These are phyloP conservation scores for Serendipita indica DNA, from an alignment of 768 basidiomycete genomes.

Conservation along the genomic window DNA sequence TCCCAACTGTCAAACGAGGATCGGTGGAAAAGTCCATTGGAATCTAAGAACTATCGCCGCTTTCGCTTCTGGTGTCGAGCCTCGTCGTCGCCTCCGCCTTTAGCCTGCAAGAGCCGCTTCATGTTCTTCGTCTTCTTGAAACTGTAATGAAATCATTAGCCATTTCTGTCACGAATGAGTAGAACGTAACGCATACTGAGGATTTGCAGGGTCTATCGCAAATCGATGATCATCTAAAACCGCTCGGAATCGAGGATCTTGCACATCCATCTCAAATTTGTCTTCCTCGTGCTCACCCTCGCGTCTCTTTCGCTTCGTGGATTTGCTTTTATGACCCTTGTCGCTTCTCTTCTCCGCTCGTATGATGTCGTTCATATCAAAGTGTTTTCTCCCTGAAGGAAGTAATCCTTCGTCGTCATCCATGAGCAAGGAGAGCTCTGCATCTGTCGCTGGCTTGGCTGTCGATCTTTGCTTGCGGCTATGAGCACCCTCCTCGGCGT, in stretches of 20 bases:
- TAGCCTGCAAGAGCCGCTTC: constrained; percentile 65
- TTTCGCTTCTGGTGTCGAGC: too few relatives aligned
- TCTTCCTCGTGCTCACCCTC: constrained; percentile 30
- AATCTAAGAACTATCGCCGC: too few relatives aligned
- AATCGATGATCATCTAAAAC: constrained; percentile 82
- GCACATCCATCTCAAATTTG: constrained; percentile 61
- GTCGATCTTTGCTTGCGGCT: constrained; percentile 16
- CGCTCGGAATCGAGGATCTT: constrained; percentile 76
- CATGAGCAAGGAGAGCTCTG: constrained; percentile 51
- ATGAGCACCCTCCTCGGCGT: constrained; percentile 20
- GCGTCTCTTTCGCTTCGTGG: constrained; percentile 27
- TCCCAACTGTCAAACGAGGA: constrained; percentile 23
- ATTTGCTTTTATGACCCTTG: constrained; percentile 30
- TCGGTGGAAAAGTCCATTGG: constrained; percentile 14
- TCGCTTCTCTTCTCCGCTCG: constrained; percentile 61
- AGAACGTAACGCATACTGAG: constrained; percentile 49
- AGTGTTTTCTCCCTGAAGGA: constrained; percentile 43
- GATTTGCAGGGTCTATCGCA: constrained; percentile 91
- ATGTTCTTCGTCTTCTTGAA: constrained; percentile 91
- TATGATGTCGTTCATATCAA: constrained; percentile 78
- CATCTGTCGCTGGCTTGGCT: constrained; percentile 30
- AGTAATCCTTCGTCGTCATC: constrained; percentile 42
- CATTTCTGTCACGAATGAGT: background rate
- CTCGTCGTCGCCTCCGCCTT: too few relatives aligned
- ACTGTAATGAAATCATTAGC: constrained; percentile 27